Base-by-base conservation (phyloP, 129 eudicot species). In the Chrysanthemum lavandulifolium region DNA sequence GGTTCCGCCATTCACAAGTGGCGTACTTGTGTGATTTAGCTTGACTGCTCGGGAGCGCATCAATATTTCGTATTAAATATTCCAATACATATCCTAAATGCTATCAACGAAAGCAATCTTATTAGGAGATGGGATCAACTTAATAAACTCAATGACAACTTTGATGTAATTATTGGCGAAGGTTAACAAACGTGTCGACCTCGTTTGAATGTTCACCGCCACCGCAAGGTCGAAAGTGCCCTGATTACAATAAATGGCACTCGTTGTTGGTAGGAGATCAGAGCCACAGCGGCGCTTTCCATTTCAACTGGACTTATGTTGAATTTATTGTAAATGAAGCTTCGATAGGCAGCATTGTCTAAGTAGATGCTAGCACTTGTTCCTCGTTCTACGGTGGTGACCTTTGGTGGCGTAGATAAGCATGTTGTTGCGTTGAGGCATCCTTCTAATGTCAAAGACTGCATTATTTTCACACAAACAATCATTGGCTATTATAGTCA, bases 221-320 rank as follows among this genome's bases (percentile, higher is more conserved):
- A 18, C 80, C 86, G 92, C 91, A 2, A 82, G 71, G 61, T 83
- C 87, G 87, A 87, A 13, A 87, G 88, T 11, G 89, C 81, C 48
- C 92, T 65, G 61, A 84, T 16, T 13, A 79, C 59, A 6, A 84
- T 76, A 43, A 78, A 87, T 15, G 89, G 86, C 14, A 27, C 72
- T 47, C 68, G 56, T 45, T 87, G 92, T 61, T 84, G 92, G 64
- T 62, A 75, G 25, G 86, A 82, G 7, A 87, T 13, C 16, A 87
- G 76, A 2, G 92, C 85, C 56, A 87, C 87, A 10, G 83, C 89
- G 0, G 89, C 92, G 6, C 83, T 87, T 61, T 87, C 92, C 89
- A 84, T 84, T 52, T 87, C 92, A 4, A 87, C 76, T 0, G 87
- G 72, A 43, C 65, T 76, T 2, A 72, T 59, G 12, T 79, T 57